Evolutionary conservation across 768 basidiomycete species (phyloP).

Genomic region (Russula vinacea): DNA sequence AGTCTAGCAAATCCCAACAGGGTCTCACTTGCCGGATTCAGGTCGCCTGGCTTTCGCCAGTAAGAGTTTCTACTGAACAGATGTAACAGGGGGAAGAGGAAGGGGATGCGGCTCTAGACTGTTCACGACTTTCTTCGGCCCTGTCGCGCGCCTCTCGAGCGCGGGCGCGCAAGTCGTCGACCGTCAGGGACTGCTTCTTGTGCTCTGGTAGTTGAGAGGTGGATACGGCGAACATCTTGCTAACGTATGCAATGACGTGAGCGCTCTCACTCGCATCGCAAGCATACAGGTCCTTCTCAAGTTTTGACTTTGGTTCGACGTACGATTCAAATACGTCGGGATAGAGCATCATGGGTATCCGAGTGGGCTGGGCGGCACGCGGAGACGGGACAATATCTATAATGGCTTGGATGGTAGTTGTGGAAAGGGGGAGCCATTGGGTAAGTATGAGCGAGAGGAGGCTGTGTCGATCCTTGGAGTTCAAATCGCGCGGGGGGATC

Average conservation of each 20-base stretch:
- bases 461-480: conserved; percentile 83
- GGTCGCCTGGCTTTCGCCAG: conserved; percentile 26
- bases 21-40: conserved; percentile 50
- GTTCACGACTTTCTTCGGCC: conserved; percentile 21
- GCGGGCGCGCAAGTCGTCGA: conserved; percentile 75
- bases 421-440: conserved; percentile 95
- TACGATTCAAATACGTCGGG: conserved; percentile 65
- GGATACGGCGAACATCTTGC: conserved; percentile 98
- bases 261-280: conserved; percentile 59
- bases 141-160: conserved; percentile 48
- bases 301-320: conserved; percentile 63
- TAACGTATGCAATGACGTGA: conserved; percentile 80
- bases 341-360: conserved; percentile 90
- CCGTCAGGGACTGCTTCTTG: conserved; percentile 70
- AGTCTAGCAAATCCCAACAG: conserved; percentile 91
- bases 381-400: conserved; percentile 96
- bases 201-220: conserved; percentile 79
- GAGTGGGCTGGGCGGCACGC: conserved; percentile 68
- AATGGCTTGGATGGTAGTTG: conserved; percentile 84
- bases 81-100: conserved; percentile 24
- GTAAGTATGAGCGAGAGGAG: conserved; percentile 84
- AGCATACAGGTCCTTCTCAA: conserved; percentile 80
- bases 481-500: conserved; percentile 83
- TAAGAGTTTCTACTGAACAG: conserved; percentile 30
- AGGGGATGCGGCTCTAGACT: conserved; percentile 15